A percentile compares a stretch with the other conserved stretches of the same genome.
phyloP scores from a whole-genome alignment of 116 monocot genomes.

The Dioscorea cayenensis region DNA sequence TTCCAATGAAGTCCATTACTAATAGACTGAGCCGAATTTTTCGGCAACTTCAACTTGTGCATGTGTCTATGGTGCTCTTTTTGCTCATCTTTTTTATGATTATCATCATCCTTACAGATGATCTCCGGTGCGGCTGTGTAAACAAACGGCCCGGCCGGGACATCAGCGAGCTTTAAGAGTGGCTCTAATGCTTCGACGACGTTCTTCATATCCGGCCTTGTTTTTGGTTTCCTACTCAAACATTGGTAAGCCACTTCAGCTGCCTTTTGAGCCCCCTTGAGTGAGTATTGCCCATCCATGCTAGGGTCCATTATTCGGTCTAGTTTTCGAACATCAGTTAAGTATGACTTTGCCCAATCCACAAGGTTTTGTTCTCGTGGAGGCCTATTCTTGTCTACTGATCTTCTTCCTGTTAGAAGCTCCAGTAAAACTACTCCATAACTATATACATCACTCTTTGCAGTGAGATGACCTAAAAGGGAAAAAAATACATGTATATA shows the following conservation, averaged over 20 bases:
- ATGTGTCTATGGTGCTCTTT: neutral
- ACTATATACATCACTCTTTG: conserved; percentile 59
- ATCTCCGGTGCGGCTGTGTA: conserved; percentile 7
- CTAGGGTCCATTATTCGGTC: conserved; percentile 37
- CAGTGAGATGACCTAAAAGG: conserved; percentile 46
- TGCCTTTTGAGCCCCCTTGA: conserved; percentile 33
- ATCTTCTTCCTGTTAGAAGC: conserved; percentile 38
- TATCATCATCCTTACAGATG: neutral
- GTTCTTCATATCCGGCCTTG: conserved; percentile 31
- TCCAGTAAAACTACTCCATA: conserved; percentile 59
- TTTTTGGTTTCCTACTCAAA: conserved; percentile 32
- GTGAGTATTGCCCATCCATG: conserved; percentile 43
- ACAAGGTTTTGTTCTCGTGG: conserved; percentile 44
- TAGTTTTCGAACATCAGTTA: conserved; percentile 34
- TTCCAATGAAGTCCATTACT: too few relatives aligned
- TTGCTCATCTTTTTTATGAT: neutral
- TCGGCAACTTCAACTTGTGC: neutral
- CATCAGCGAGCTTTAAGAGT: conserved; percentile 27
- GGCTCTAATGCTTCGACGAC: conserved; percentile 45
- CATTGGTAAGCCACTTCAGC: conserved; percentile 49
- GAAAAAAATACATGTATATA: neutral
- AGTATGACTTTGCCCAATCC: conserved; percentile 46
- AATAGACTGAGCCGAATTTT: neutral
- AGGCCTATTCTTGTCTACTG: conserved; percentile 27
- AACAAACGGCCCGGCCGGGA: conserved; percentile 17